phyloP scores from a whole-genome alignment of 208 protist species.

The Crithidia brevicula region DNA sequence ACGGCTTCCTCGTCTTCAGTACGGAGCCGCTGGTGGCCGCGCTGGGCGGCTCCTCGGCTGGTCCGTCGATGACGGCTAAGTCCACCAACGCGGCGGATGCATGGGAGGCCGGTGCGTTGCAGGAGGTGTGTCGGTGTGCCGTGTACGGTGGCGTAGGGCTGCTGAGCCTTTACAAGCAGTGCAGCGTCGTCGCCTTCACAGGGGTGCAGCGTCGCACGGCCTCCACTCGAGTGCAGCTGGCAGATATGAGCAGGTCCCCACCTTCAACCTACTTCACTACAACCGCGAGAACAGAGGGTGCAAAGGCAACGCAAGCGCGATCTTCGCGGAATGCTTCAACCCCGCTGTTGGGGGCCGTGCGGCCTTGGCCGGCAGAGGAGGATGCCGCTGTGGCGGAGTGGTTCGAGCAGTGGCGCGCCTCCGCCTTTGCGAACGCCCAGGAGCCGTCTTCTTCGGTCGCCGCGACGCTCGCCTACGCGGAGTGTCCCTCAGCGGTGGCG shows the following conservation, averaged over 20 bases:
- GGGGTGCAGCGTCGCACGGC: conserved; percentile 36
- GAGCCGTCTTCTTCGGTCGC: conserved; percentile 3
- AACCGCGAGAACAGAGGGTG: not conserved
- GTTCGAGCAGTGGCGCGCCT: conserved; percentile 28
- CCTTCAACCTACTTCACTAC: conserved; percentile 14
- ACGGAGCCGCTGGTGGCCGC: conserved; percentile 38
- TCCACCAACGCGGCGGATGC: not conserved
- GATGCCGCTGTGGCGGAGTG: conserved; percentile 18
- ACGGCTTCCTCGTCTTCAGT: conserved; percentile 78
- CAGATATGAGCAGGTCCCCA: conserved; percentile 26
- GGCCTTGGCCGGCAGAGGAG: conserved; percentile 26
- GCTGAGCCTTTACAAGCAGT: conserved; percentile 60
- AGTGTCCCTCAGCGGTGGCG: conserved; percentile 29
- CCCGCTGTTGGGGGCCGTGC: not conserved
- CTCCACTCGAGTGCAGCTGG: conserved; percentile 36
- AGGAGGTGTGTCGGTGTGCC: conserved; percentile 49
- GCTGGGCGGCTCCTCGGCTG: conserved; percentile 10
- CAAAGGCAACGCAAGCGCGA: no score
- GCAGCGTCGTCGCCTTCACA: conserved; percentile 55
- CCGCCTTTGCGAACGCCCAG: conserved; percentile 24
- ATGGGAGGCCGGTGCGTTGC: conserved; percentile 9
- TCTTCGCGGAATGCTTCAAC: no score
- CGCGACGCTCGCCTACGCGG: conserved; percentile 22
- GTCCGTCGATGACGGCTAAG: not conserved
- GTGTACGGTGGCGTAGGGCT: conserved; percentile 67